These are phyloP conservation scores for Lentinula lateritia DNA, from an alignment of 768 basidiomycete species.

Conservation along the genomic window DNA sequence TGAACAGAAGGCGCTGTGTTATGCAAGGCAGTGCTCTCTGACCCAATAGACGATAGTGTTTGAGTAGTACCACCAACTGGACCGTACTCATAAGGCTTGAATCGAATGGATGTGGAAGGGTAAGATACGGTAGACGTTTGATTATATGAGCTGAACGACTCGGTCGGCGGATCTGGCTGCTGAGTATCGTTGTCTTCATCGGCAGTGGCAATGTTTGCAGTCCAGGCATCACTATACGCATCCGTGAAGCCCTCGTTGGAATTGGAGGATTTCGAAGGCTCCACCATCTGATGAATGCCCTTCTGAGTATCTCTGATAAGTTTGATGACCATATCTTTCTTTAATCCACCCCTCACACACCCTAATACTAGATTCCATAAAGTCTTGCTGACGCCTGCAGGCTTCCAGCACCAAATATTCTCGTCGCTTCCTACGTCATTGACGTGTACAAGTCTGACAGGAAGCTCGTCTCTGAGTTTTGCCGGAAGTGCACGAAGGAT, in stretches of 20 bases:
- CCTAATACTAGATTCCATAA: conserved; percentile 73
- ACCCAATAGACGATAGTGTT: neutral
- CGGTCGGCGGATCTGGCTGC: neutral
- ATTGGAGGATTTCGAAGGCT: conserved; percentile 6
- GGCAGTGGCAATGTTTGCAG: conserved; percentile 40
- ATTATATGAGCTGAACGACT: neutral
- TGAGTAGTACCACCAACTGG: neutral
- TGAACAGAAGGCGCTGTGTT: neutral
- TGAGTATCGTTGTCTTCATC: neutral
- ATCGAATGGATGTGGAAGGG: neutral
- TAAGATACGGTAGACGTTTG: neutral
- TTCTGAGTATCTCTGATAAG: conserved; percentile 55
- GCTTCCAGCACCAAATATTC: conserved; percentile 74
- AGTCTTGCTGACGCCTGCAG: conserved; percentile 62
- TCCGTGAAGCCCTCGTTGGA: conserved; percentile 37
- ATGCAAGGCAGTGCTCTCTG: neutral
- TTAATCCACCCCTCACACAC: conserved; percentile 49
- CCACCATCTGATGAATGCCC: conserved; percentile 33
- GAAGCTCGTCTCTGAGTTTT: conserved; percentile 69
- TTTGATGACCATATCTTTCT: conserved; percentile 55
- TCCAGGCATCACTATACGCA: conserved; percentile 60
- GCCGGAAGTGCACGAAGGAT: conserved; percentile 67
- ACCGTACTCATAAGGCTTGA: neutral
- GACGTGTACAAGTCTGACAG: conserved; percentile 54
- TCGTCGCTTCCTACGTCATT: conserved; percentile 52